These are phyloP conservation scores for Aplosporella prunicola DNA, from an alignment of 2,329 filamentous ascomycete genomes.

Conservation along the genomic window DNA sequence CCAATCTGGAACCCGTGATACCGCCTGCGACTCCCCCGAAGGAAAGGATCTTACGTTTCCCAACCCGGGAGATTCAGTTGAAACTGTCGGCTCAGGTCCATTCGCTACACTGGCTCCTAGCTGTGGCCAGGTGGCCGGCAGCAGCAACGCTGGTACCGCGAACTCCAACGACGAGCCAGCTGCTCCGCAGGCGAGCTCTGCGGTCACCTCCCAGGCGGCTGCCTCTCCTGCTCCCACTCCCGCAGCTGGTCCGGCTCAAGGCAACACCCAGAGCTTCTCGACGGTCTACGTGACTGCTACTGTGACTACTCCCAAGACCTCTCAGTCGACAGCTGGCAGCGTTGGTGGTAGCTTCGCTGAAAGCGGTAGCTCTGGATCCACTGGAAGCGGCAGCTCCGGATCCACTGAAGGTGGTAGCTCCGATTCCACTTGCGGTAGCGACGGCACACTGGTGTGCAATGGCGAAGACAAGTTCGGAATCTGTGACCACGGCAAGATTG, in stretches of 20 bases:
- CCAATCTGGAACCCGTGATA: too few relatives aligned
- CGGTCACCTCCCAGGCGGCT: not conserved
- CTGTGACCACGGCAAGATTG: slow-evolving; percentile 13
- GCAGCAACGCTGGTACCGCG: not conserved
- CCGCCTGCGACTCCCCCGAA: slow-evolving; percentile 46
- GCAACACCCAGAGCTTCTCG: too few relatives aligned
- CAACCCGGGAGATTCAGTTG: slow-evolving; percentile 48
- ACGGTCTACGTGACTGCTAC: too few relatives aligned
- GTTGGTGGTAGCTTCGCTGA: too few relatives aligned
- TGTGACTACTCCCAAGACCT: too few relatives aligned
- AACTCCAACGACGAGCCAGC: not conserved
- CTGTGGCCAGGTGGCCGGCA: slow-evolving; percentile 4
- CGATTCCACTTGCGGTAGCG: slow-evolving; percentile 1
- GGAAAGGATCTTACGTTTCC: slow-evolving; percentile 48
- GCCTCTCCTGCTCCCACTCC: not conserved
- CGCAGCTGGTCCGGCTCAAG: not conserved
- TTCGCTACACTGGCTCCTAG: not conserved
- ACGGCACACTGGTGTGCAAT: slow-evolving; percentile 14
- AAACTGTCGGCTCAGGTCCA: slow-evolving; percentile 18
- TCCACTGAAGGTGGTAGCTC: too few relatives aligned
- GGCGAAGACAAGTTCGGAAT: slow-evolving; percentile 12
- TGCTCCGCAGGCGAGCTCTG: not conserved
- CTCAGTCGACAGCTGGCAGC: too few relatives aligned
- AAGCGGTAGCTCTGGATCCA: too few relatives aligned
- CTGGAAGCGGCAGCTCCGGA: too few relatives aligned